Base-by-base conservation (phyloP, 352 stramenopile species). In the Salisapilia sapeloensis region DNA sequence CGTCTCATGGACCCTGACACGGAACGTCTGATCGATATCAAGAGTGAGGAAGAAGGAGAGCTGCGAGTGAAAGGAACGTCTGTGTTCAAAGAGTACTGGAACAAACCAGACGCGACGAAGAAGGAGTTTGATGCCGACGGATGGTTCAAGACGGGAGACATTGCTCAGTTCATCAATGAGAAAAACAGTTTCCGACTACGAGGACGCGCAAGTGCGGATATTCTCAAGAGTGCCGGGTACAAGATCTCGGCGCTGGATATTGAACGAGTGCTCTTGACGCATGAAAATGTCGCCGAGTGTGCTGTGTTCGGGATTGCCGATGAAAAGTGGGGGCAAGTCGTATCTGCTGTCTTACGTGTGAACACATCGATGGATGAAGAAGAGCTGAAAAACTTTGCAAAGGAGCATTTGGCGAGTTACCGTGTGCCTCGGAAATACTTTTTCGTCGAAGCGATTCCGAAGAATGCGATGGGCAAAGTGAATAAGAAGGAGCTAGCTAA, bases 391-490 rank as follows among this genome's bases (percentile, higher is more conserved):
- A 44, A 50, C 1, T 95, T 82, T 30, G 52, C 56, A 14, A 57
- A 65, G 30, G 29, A 67, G 18, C 50, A 76, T 24, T 44, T 95
- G n/a, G 75, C 79, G 11, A 60, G 55, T 22, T 93, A 95, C 44
- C 82, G 86, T 27, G 53, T 69, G 25, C 83, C 83, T 6, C 64
- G 64, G 14, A 54, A 55, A 16, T 65, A 90, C 29, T 63, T 84
- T 26, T 53, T 93, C 17, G 58, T 93, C 5, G 50, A 85, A 6
- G 50, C 63, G 27, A 87, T 95, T 33, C 77, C 81, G 12, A 92
- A 93, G 31, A 95, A 95, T 42, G 79, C 81, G 2, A 96, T 96
- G 81, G 82, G 82, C 20, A 96, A 96, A 40, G 69, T 96, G 33
- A 93, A 92, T 57, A 95, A 95, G 46, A 95, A 95, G 59, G 38